These are phyloP conservation scores for Lentinula detonsa DNA, from an alignment of 768 basidiomycete genomes.

Conservation along the genomic window DNA sequence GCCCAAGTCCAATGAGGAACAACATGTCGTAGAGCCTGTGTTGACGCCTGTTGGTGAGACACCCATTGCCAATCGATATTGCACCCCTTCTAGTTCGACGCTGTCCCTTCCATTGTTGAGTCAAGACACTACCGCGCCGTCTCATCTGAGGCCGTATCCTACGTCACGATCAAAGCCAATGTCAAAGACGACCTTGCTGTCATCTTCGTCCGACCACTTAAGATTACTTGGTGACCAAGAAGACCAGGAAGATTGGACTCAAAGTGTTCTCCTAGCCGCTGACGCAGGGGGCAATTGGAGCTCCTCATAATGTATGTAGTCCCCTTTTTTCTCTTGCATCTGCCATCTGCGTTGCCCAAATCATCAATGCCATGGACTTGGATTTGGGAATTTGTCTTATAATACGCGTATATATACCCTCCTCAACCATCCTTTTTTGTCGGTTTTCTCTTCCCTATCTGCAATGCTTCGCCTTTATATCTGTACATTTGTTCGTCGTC, in stretches of 20 bases:
- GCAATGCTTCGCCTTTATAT: background rate
- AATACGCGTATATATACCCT: background rate
- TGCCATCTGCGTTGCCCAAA: background rate
- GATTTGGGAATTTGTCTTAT: background rate
- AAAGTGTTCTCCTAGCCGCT: slow-evolving; percentile 68
- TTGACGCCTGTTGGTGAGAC: slow-evolving; percentile 19
- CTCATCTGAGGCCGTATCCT: slow-evolving; percentile 9
- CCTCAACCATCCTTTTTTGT: background rate
- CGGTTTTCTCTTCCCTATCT: background rate
- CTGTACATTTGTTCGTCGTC: background rate
- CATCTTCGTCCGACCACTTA: slow-evolving; percentile 39
- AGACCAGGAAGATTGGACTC: slow-evolving; percentile 63
- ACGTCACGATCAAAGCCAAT: slow-evolving; percentile 8
- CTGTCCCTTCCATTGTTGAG: slow-evolving; percentile 4
- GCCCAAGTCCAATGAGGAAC: slow-evolving; percentile 10
- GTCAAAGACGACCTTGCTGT: slow-evolving; percentile 17
- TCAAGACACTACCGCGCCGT: background rate
- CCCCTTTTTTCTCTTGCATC: background rate
- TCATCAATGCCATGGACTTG: background rate
- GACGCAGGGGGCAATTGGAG: slow-evolving; percentile 36
- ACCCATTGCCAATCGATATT: slow-evolving; percentile 30
- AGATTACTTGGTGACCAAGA: slow-evolving; percentile 41
- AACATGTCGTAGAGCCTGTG: slow-evolving; percentile 6
- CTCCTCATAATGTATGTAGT: background rate
- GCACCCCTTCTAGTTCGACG: slow-evolving; percentile 11